Base-by-base conservation (phyloP, 2,329 filamentous ascomycete genomes). In the Calonectria pteridis region DNA sequence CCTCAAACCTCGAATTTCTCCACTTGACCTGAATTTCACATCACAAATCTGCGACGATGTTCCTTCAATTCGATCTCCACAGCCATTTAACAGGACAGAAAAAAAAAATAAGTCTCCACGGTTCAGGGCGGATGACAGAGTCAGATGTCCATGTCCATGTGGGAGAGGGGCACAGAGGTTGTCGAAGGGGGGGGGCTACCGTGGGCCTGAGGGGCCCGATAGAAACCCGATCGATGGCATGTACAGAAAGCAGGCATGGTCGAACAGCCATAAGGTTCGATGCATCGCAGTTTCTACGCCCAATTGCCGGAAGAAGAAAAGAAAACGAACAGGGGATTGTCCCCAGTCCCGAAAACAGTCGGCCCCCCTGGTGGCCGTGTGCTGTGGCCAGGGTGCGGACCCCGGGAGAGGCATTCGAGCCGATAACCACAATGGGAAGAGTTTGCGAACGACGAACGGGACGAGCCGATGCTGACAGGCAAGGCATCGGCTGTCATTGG, bases 371-470 rank as follows among this genome's bases (percentile, higher is more conserved):
- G 65, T 46, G 70, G 49, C 73, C 69, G 50, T 53, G 73, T 68
- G 73, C 72, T 62, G 63, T 68, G 43, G 51, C 40, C 76, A 75
- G 76, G 65, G 66, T 64, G 68, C 69, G 71, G 62, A 59, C 55
- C 73, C 78, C 71, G 23, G 63, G 76, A 73, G 59, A 31, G 55
- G 73, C 16, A 75, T 46, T 53, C 46, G 50, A 28, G 20, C 72
- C 67, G 72, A 10, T 37, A 14, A 59, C 69, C 64, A 7, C 43
- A 76, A 75, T 69, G 35, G 74, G 78, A 23, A 77, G 76, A 80
- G 69, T 77, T 80, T 80, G 78, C 78, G 78, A 80, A 75, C 37
- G 26, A 66, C 51, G 65, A 59, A 74, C 78, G 78, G 78, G 77
- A 80, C 78, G 78, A 80, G 77, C 78, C 78, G 78, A 80, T 62